These are phyloP conservation scores for Nitzschia sp. DNA, from an alignment of 108 stramenopile genomes.

Conservation along the genomic window DNA sequence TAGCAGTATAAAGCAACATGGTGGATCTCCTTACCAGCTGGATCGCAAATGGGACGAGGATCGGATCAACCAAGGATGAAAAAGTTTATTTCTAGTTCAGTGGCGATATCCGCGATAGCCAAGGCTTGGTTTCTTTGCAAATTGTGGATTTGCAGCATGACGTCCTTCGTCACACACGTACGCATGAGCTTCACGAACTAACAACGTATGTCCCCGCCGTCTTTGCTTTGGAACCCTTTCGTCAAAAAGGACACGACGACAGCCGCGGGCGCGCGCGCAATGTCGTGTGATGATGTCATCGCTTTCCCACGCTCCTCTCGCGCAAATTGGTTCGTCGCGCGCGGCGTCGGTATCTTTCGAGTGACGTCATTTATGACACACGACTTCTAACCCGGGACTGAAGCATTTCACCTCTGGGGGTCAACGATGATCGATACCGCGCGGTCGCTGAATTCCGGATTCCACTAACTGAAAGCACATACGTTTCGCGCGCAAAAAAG, in stretches of 20 bases:
- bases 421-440: too few species aligned
- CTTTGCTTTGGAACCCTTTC: not conserved
- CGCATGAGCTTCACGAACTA: not conserved
- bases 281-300: not conserved
- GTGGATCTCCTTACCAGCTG: constrained; percentile 1
- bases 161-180: constrained; percentile 12
- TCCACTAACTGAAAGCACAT: constrained; percentile 2
- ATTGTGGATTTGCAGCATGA: constrained; percentile 1
- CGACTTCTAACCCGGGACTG: too few species aligned
- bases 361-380: too few species aligned
- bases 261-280: not conserved
- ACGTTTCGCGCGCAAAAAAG: constrained; percentile 3
- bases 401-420: too few species aligned
- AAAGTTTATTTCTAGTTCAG: not conserved
- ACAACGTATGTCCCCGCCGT: not conserved
- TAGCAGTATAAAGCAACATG: too few species aligned
- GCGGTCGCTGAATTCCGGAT: not conserved
- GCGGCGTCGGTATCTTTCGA: too few species aligned
- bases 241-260: not conserved
- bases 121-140: too few species aligned
- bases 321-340: too few species aligned
- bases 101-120: not conserved
- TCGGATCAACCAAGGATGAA: not conserved
- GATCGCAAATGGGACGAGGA: not conserved
- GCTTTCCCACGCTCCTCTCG: too few species aligned